Evolutionary conservation across 345 rosid genomes (phyloP).

Genomic region (Mangifera indica): DNA sequence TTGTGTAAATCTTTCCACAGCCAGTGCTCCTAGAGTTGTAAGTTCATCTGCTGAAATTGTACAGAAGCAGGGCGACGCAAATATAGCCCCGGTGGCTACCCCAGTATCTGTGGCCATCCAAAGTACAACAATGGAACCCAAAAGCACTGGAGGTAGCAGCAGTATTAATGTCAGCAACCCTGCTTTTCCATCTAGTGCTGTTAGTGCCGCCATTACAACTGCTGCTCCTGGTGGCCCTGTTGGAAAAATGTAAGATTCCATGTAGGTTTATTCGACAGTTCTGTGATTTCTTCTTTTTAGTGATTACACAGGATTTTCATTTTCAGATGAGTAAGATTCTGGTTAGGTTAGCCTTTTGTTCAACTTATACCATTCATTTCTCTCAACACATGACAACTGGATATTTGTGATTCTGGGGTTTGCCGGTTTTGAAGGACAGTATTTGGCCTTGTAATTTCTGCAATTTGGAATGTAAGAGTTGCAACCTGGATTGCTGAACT

Average conservation of each 20-base stretch:
- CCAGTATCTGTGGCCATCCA: slow-evolving; percentile 14
- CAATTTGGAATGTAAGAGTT: too few relatives aligned
- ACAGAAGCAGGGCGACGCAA: slow-evolving; percentile 38
- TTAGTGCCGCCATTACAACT: slow-evolving; percentile 11
- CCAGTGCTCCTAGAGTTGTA: slow-evolving; percentile 16
- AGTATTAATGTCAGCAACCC: slow-evolving; percentile 19
- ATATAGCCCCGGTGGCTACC: neutral
- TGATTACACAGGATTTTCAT: neutral
- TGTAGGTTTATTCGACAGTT: slow-evolving; percentile 9
- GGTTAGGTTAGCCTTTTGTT: neutral
- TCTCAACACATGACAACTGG: neutral
- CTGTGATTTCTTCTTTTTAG: neutral
- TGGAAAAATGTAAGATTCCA: slow-evolving; percentile 10
- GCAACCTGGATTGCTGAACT: too few relatives aligned
- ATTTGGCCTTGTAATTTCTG: too few relatives aligned
- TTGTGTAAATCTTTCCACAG: slow-evolving; percentile 24
- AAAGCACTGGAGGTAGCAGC: slow-evolving; percentile 16
- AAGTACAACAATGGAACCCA: slow-evolving; percentile 7
- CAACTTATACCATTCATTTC: too few relatives aligned
- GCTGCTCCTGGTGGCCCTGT: slow-evolving; percentile 2
- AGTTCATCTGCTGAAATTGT: slow-evolving; percentile 26
- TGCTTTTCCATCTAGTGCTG: slow-evolving; percentile 3
- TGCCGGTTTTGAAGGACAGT: too few relatives aligned
- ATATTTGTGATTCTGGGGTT: too few relatives aligned
- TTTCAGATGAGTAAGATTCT: neutral